phyloP scores from a whole-genome alignment of 1,284 basidiomycete species.

The Cryptococcus wingfieldii region DNA sequence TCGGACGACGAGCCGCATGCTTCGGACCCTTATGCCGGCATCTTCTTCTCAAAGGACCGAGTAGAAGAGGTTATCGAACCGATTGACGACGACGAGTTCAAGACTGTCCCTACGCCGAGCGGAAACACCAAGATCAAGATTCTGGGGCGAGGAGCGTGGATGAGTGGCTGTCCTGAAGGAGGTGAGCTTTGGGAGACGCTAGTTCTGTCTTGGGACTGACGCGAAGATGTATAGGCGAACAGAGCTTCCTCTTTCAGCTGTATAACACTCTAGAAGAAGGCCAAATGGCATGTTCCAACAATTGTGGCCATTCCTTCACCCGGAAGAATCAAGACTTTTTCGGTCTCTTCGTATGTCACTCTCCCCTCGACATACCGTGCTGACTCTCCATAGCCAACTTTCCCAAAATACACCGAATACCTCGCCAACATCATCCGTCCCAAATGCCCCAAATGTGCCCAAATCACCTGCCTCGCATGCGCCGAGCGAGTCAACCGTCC shows the following conservation, averaged over 20 bases:
- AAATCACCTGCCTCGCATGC: conserved; percentile 74
- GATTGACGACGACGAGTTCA: conserved; percentile 57
- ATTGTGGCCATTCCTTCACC: conserved; percentile 60
- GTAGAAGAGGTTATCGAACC: conserved; percentile 75
- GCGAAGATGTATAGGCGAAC: conserved; percentile 57
- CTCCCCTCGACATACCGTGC: neutral
- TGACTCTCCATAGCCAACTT: conserved; percentile 57
- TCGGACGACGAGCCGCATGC: conserved; percentile 6
- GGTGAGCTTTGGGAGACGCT: conserved; percentile 18
- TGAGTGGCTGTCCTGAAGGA: conserved; percentile 90
- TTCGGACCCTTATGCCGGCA: conserved; percentile 79
- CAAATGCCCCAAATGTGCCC: conserved; percentile 62
- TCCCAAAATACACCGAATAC: conserved; percentile 63
- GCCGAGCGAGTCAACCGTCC: conserved; percentile 55
- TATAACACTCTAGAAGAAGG: conserved; percentile 68
- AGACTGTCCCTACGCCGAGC: neutral
- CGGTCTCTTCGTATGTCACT: conserved; percentile 63
- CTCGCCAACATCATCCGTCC: conserved; percentile 59
- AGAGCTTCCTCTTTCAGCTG: conserved; percentile 76
- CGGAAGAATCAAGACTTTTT: conserved; percentile 74
- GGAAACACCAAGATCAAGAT: conserved; percentile 49
- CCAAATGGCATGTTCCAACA: conserved; percentile 63
- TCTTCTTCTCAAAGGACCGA: conserved; percentile 88
- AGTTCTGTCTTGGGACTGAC: neutral
- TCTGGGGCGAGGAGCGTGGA: conserved; percentile 86